Conservation (phyloP, 805 yeast species). For the Hanseniaspora meyeri region DNA sequence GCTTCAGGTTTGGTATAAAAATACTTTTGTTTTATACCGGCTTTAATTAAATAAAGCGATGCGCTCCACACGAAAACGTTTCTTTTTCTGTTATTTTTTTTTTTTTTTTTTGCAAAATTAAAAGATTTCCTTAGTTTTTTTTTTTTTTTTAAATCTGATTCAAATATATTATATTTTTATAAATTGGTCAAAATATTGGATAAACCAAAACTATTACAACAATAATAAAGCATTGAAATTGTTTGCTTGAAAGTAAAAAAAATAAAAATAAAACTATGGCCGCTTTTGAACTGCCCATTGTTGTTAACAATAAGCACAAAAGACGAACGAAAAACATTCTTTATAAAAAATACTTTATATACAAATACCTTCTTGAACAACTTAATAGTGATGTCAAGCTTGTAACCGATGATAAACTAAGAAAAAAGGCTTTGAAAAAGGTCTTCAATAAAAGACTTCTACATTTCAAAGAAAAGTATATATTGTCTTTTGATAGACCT, state of each 20-base stretch:
- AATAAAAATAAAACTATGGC: slow-evolving; percentile 1
- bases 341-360: slow-evolving; percentile 9
- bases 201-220: too few species aligned
- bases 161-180: too few species aligned
- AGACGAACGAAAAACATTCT: slow-evolving; percentile 4
- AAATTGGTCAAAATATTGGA: too few species aligned
- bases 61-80: too few species aligned
- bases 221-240: too few species aligned
- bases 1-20: too few species aligned
- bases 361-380: not conserved
- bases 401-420: not conserved
- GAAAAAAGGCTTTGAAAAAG: not conserved
- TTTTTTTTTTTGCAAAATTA: too few species aligned
- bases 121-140: too few species aligned
- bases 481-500: slow-evolving; percentile 24
- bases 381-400: not conserved
- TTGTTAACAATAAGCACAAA: slow-evolving; percentile 7
- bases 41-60: too few species aligned
- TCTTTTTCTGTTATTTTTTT: too few species aligned
- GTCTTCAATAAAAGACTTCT: not conserved
- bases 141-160: too few species aligned
- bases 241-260: not conserved
- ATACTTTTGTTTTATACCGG: too few species aligned
- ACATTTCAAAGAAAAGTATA: slow-evolving; percentile 19
- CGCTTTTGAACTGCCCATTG: slow-evolving; percentile 14